These are phyloP conservation scores for Schizopora paradoxa DNA, from an alignment of 1,284 basidiomycete genomes.

Conservation along the genomic window DNA sequence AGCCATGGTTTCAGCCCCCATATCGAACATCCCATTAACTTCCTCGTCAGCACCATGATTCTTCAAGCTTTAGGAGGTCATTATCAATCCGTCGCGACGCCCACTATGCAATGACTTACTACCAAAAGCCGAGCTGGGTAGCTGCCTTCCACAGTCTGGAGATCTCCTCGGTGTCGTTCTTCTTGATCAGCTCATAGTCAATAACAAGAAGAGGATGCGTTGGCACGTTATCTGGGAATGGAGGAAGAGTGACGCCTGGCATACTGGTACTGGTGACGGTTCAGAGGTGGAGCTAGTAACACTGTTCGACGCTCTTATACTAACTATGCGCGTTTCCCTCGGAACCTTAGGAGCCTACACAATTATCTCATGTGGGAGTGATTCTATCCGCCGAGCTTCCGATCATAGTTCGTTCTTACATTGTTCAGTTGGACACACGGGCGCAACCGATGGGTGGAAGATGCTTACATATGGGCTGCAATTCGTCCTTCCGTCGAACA, in stretches of 20 bases:
- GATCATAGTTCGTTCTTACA: too few relatives aligned
- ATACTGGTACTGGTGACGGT: constrained; percentile 7
- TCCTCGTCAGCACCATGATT: constrained; percentile 52
- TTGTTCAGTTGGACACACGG: too few relatives aligned
- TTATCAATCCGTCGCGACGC: neutral
- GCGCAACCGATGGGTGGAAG: too few relatives aligned
- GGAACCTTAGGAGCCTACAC: too few relatives aligned
- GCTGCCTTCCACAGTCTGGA: constrained; percentile 47
- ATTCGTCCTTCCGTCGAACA: too few relatives aligned
- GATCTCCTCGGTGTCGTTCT: constrained; percentile 33
- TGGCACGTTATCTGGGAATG: constrained; percentile 44
- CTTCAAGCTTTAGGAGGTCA: constrained; percentile 39
- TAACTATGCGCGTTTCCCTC: too few relatives aligned
- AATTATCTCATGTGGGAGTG: too few relatives aligned
- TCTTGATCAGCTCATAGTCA: constrained; percentile 41
- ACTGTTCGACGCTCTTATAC: too few relatives aligned
- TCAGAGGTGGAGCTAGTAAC: too few relatives aligned
- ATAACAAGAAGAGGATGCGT: constrained; percentile 42
- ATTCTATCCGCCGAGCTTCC: too few relatives aligned
- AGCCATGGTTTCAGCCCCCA: constrained; percentile 51
- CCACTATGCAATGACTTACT: constrained; percentile 33
- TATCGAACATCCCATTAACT: constrained; percentile 52
- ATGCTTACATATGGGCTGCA: too few relatives aligned
- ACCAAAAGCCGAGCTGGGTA: constrained; percentile 50
- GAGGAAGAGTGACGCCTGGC: constrained; percentile 24